phyloP scores from a whole-genome alignment of 2,329 filamentous ascomycete species.

The Dryadomyces sulphureus region DNA sequence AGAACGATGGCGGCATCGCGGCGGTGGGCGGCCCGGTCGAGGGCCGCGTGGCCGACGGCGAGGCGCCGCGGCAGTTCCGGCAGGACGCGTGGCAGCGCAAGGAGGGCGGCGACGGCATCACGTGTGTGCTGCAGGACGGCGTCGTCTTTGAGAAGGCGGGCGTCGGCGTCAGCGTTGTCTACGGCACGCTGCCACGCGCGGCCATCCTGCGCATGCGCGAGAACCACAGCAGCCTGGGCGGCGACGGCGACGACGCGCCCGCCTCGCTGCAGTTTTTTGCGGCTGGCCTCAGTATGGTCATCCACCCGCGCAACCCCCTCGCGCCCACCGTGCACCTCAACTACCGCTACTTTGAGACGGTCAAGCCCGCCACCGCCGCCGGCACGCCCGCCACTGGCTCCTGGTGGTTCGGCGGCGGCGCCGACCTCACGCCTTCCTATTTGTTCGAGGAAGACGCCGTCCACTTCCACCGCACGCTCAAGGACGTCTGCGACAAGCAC shows the following conservation, averaged over 20 bases:
- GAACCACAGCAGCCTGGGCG: constrained; percentile 73
- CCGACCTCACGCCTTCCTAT: constrained; percentile 84
- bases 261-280: constrained; percentile 91
- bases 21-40: constrained; percentile 5
- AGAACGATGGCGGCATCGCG: constrained; percentile 10
- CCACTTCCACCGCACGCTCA: constrained; percentile 90
- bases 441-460: constrained; percentile 94
- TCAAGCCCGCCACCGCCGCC: constrained; percentile 65
- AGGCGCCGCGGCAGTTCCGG: constrained; percentile 39
- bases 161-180: constrained; percentile 89
- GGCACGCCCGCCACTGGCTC: constrained; percentile 49
- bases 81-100: constrained; percentile 77
- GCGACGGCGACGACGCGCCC: constrained; percentile 41
- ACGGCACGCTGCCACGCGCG: constrained; percentile 72
- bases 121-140: constrained; percentile 87
- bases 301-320: constrained; percentile 92
- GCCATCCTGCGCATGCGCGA: constrained; percentile 88
- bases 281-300: constrained; percentile 78
- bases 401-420: constrained; percentile 98
- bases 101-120: constrained; percentile 83
- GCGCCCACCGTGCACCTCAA: constrained; percentile 96
- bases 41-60: constrained; percentile 42
- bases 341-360: constrained; percentile 97
- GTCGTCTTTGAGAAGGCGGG: constrained; percentile 97
- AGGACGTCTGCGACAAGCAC: constrained; percentile 84